Percentiles rank a stretch among this genome's conserved stretches.
phyloP scores from a whole-genome alignment of 331 rosid species.

The Spiraea crenata region DNA sequence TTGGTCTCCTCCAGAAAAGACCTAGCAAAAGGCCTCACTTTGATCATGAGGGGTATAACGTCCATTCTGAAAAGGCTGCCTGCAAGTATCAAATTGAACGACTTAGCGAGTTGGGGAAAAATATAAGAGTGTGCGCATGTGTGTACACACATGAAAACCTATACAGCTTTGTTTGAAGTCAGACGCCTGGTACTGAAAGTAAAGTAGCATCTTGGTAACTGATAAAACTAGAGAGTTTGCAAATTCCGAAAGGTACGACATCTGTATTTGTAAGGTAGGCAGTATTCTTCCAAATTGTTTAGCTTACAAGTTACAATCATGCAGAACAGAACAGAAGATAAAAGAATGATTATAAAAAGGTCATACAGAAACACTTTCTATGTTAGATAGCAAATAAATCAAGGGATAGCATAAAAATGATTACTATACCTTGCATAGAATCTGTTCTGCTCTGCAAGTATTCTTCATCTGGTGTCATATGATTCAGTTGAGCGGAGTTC shows the following conservation, averaged over 20 bases:
- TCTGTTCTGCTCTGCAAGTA: slow-evolving; percentile 57
- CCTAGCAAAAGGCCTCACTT: slow-evolving; percentile 73
- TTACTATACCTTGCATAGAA: slow-evolving; percentile 49
- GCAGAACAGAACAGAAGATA: background rate
- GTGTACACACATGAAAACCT: background rate
- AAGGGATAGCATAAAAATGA: background rate
- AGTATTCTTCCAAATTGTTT: background rate
- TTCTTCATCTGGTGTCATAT: slow-evolving; percentile 58
- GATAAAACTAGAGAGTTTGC: background rate
- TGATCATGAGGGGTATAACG: slow-evolving; percentile 66
- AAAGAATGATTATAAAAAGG: background rate
- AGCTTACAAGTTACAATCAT: background rate
- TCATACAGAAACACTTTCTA: background rate
- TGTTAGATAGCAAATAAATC: slow-evolving; percentile 15
- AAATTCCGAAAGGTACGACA: background rate
- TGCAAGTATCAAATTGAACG: background rate
- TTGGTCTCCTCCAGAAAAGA: slow-evolving; percentile 67
- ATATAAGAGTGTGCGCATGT: background rate
- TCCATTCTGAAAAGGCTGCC: slow-evolving; percentile 64
- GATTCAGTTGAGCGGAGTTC: slow-evolving; percentile 55
- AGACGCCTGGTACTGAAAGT: background rate
- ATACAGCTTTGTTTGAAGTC: background rate
- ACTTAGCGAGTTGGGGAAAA: background rate
- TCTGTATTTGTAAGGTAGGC: background rate
- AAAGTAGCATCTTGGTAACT: background rate